Evolutionary conservation across 192 early-diverging fungal genomes (phyloP).

Genomic region (Coemansia sp.): DNA sequence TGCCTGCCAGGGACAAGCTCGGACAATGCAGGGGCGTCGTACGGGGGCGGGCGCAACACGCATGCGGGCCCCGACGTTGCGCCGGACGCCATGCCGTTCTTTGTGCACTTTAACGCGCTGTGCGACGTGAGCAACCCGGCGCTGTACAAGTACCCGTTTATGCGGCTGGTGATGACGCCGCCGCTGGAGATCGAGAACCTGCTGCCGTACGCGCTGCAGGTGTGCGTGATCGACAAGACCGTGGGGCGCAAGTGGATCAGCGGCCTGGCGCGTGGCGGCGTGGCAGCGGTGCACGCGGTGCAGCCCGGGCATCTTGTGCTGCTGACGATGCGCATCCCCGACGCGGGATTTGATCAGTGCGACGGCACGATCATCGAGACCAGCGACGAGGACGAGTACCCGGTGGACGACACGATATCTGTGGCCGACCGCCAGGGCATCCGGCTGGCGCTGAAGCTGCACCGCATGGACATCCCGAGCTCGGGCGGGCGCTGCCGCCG

Average conservation of each 20-base stretch:
- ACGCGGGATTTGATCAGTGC: slow-evolving; percentile 68
- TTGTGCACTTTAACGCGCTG: slow-evolving; percentile 41
- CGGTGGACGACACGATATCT: slow-evolving; percentile 70
- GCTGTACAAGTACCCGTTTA: slow-evolving; percentile 70
- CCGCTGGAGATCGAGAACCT: slow-evolving; percentile 93
- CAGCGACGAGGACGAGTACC: slow-evolving; percentile 71
- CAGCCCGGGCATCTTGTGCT: slow-evolving; percentile 79
- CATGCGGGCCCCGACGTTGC: background rate
- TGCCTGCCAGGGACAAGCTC: slow-evolving; percentile 39
- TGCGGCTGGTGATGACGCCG: slow-evolving; percentile 70
- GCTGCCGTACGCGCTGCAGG: slow-evolving; percentile 83
- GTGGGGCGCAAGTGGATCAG: slow-evolving; percentile 66
- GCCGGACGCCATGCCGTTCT: slow-evolving; percentile 32
- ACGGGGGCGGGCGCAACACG: background rate
- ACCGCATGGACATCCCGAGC: slow-evolving; percentile 60
- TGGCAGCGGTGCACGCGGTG: slow-evolving; percentile 77
- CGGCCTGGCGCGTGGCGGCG: slow-evolving; percentile 64
- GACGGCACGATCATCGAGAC: slow-evolving; percentile 88
- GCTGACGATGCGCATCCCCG: slow-evolving; percentile 71
- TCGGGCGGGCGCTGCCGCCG: slow-evolving; percentile 67
- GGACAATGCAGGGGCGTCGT: background rate
- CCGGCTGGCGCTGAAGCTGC: slow-evolving; percentile 63
- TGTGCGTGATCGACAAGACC: slow-evolving; percentile 75
- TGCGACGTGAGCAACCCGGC: slow-evolving; percentile 40
- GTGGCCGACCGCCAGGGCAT: slow-evolving; percentile 65